Percentiles rank a stretch among this genome's conserved stretches.
Evolutionary conservation across 805 yeast genomes (phyloP).

Genomic region (Saccharomycopsis sp.): DNA sequence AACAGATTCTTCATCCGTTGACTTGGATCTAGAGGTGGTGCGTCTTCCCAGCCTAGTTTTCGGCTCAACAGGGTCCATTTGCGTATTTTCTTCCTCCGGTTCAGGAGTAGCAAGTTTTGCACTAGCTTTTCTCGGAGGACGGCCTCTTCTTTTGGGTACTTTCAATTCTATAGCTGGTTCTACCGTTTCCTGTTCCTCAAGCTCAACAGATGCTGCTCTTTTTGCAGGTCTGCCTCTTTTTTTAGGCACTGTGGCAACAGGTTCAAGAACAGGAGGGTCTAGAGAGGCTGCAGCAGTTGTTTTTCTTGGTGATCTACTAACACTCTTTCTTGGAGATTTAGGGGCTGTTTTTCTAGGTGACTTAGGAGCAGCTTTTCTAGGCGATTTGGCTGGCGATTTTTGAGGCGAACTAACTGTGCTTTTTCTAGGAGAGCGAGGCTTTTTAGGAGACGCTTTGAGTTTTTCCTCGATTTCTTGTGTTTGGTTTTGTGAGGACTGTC

Average conservation of each 20-base stretch:
- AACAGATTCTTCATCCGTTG: background rate
- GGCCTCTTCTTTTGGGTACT: slow-evolving; percentile 19
- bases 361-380: background rate
- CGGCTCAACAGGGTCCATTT: too few relatives aligned
- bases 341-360: background rate
- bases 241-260: slow-evolving; percentile 16
- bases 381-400: background rate
- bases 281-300: background rate
- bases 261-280: background rate
- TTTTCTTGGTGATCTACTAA: background rate
- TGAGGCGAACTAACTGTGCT: background rate
- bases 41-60: too few relatives aligned
- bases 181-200: background rate
- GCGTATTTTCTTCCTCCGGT: background rate
- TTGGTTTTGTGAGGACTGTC: background rate
- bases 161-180: background rate
- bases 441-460: background rate
- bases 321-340: background rate
- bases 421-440: background rate
- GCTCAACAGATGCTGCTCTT: slow-evolving; percentile 10
- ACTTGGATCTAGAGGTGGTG: slow-evolving; percentile 3
- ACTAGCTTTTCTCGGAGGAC: slow-evolving; percentile 19
- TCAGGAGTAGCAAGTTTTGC: background rate
- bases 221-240: slow-evolving; percentile 19
- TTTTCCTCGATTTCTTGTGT: background rate